These are phyloP conservation scores for Rhodofomes roseus DNA, from an alignment of 1,284 basidiomycete genomes.

Conservation along the genomic window DNA sequence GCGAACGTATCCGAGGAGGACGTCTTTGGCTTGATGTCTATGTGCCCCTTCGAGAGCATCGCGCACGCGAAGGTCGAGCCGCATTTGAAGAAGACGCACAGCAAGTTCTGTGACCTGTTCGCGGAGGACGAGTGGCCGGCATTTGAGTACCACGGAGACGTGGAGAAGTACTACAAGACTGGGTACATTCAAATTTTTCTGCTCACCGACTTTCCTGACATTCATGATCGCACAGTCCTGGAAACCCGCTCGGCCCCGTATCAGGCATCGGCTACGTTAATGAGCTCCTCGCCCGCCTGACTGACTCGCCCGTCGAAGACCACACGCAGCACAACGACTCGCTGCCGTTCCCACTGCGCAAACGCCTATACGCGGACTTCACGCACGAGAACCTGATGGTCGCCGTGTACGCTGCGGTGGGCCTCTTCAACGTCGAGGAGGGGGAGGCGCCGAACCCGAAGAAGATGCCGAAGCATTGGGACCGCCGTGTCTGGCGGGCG, in stretches of 20 bases:
- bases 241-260: conserved; percentile 60
- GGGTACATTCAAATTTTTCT: conserved; percentile 52
- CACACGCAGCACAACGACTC: conserved; percentile 75
- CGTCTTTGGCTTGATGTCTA: conserved; percentile 56
- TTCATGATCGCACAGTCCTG: conserved; percentile 44
- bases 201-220: not conserved
- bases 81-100: conserved; percentile 21
- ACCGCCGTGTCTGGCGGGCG: conserved; percentile 49
- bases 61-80: conserved; percentile 32
- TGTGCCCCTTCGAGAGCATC: conserved; percentile 78
- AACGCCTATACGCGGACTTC: conserved; percentile 70
- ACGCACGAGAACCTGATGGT: conserved; percentile 82
- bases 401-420: conserved; percentile 68
- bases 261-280: conserved; percentile 83
- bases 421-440: conserved; percentile 56
- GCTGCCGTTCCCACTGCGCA: conserved; percentile 74
- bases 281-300: conserved; percentile 77
- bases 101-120: conserved; percentile 74
- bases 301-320: conserved; percentile 55
- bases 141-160: conserved; percentile 71
- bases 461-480: conserved; percentile 24
- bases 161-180: conserved; percentile 76
- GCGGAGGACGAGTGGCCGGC: conserved; percentile 53
- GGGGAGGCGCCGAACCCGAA: conserved; percentile 32
- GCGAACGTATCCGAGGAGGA: conserved; percentile 57